Base-by-base conservation (phyloP, 179 eudicot species). In the Spinacia oleracea region DNA sequence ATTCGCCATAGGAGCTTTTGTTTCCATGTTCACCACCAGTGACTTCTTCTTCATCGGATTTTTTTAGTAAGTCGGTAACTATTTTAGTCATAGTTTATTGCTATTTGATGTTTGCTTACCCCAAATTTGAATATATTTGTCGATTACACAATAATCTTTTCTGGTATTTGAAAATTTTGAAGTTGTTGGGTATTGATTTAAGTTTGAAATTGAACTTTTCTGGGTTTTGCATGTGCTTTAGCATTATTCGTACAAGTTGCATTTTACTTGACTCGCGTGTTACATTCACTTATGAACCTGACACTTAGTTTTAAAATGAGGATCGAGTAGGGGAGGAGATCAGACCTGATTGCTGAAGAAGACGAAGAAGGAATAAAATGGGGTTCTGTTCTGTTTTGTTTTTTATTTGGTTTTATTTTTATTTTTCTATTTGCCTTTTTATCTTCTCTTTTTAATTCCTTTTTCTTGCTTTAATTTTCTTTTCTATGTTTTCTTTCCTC, bases 11-110 rank as follows among this genome's bases (percentile, higher is more conserved):
- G 78, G 86, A 32, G 85, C 95, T 23, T 88, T 89, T 56, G 83
- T 80, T 73, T 84, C 91, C 68, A 89, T 91, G 95, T 77, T 87
- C 70, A 84, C 95, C 82, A 89, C 95, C 72, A 67, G 76, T 31
- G 97, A 90, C 87, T 92, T 90, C 83, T 92, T 91, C 43, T 86
- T 92, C 45, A 95, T 91, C 72, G 87, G 95, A 40, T 93, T 95
- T 79, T 92, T 92, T 51, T 83, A 95, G 97, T 92, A 83, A 50
- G 18, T 51, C 84, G 97, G 97, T 92, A 83, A 50, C 53, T 48
- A 48, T 4, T 12, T 0, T 11, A 14, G 1, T 77, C 18, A 23
- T 43, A 11, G 15, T 9, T 51, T 53, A 27, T 18, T 43, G n/a
- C 35, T 40, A 16, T 25, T 80, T 67, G 3, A 35, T 42, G 60